Conservation (phyloP, 345 rosid species). For the Populus ilicifolia region DNA sequence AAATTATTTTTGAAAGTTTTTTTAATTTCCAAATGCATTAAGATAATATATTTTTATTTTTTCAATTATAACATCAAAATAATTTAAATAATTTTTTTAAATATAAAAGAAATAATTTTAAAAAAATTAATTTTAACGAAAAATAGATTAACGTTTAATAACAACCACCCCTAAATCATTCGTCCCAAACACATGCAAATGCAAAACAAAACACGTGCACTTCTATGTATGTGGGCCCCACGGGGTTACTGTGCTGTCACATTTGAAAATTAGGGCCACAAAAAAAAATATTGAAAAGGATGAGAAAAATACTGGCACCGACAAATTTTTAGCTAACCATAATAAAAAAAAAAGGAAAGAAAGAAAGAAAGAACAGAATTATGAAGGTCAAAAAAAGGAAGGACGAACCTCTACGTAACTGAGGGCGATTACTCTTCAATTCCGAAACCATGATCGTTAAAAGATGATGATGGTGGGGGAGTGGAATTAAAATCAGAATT, state of each 20-base stretch:
- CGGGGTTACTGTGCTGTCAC: background rate
- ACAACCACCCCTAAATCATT: background rate
- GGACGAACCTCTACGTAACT: constrained; percentile 57
- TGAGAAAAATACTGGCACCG: background rate
- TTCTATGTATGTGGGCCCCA: background rate
- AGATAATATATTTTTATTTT: too few relatives aligned
- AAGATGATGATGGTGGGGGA: constrained; percentile 17
- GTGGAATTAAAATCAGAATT: constrained; percentile 15
- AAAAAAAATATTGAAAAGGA: background rate
- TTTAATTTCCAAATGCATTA: too few relatives aligned
- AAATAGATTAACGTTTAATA: too few relatives aligned
- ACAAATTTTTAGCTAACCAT: background rate
- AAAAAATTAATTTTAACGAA: too few relatives aligned
- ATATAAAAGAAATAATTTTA: too few relatives aligned
- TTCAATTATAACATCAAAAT: too few relatives aligned
- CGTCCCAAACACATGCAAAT: background rate
- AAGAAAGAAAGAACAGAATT: background rate
- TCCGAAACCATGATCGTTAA: constrained; percentile 56
- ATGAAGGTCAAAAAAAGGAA: background rate
- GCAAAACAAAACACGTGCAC: background rate
- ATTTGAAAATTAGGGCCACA: background rate
- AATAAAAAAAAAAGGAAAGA: background rate
- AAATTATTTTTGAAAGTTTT: too few relatives aligned
- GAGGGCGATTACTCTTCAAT: constrained; percentile 63
- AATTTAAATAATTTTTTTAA: too few relatives aligned